These are phyloP conservation scores for Xylaria multiplex DNA, from an alignment of 2,329 filamentous ascomycete genomes.

Conservation along the genomic window DNA sequence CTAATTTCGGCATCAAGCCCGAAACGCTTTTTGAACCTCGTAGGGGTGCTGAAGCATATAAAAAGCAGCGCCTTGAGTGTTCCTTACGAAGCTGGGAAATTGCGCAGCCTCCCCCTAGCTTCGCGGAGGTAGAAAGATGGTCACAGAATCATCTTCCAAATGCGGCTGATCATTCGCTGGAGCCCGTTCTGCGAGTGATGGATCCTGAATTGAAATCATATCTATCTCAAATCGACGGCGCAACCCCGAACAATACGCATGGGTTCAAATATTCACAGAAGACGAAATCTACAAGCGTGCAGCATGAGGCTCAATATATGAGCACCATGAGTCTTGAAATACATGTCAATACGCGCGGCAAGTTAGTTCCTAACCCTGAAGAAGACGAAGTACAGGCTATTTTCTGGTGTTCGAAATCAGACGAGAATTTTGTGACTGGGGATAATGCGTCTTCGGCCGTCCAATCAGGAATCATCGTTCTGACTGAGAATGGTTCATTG, in stretches of 20 bases:
- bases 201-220: slow-evolving; percentile 49
- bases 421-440: slow-evolving; percentile 68
- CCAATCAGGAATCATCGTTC: slow-evolving; percentile 76
- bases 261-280: slow-evolving; percentile 89
- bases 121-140: slow-evolving; percentile 76
- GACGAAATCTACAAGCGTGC: slow-evolving; percentile 76
- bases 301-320: slow-evolving; percentile 93
- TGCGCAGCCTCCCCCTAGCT: slow-evolving; percentile 74
- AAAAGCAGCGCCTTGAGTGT: slow-evolving; percentile 66
- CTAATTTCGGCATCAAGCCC: slow-evolving; percentile 64
- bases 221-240: slow-evolving; percentile 87
- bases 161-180: slow-evolving; percentile 30
- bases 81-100: slow-evolving; percentile 81
- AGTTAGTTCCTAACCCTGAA: slow-evolving; percentile 86
- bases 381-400: slow-evolving; percentile 88
- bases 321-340: slow-evolving; percentile 94
- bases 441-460: slow-evolving; percentile 58
- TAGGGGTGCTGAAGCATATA: slow-evolving; percentile 61
- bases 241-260: slow-evolving; percentile 83
- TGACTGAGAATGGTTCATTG: slow-evolving; percentile 70
- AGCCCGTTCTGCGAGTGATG: slow-evolving; percentile 38
- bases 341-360: slow-evolving; percentile 86
- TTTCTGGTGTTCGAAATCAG: slow-evolving; percentile 89
- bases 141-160: slow-evolving; percentile 55
- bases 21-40: slow-evolving; percentile 59